phyloP scores from a whole-genome alignment of 2,329 filamentous ascomycete species.

The Aureobasidium sp. region DNA sequence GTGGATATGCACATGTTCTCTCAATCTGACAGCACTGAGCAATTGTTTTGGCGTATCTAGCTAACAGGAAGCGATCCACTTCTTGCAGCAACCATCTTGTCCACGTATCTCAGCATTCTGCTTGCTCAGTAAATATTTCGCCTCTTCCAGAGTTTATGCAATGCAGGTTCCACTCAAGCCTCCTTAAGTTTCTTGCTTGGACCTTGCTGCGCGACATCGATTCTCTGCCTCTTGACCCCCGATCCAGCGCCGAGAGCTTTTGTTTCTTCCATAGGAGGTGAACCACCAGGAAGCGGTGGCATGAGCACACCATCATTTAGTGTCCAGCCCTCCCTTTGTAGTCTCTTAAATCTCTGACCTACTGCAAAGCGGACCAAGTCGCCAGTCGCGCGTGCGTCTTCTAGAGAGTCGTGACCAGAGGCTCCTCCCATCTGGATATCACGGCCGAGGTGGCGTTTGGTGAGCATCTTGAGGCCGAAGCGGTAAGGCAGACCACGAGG shows the following conservation, averaged over 20 bases:
- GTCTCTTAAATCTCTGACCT: conserved; percentile 58
- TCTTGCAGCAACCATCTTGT: no score
- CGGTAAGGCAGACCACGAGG: conserved; percentile 68
- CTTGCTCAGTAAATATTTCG: background rate
- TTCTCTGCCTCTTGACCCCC: conserved; percentile 15
- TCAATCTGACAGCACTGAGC: no score
- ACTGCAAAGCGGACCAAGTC: conserved; percentile 72
- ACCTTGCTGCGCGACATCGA: conserved; percentile 6
- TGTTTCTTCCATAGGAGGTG: background rate
- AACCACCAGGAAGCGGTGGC: conserved; percentile 12
- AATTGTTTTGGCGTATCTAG: no score
- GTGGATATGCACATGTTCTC: no score
- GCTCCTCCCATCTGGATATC: conserved; percentile 68
- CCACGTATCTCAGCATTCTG: background rate
- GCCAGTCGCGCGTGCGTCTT: conserved; percentile 84
- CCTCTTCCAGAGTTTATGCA: background rate
- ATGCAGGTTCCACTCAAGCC: background rate
- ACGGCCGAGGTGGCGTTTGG: conserved; percentile 60
- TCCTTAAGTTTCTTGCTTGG: conserved; percentile 1
- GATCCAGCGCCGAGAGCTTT: conserved; percentile 4
- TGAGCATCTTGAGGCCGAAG: conserved; percentile 68
- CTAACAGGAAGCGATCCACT: no score
- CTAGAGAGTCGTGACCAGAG: conserved; percentile 78
- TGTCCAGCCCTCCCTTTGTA: conserved; percentile 62
- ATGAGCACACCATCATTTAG: conserved; percentile 43